Conservation (phyloP, 2,329 filamentous ascomycete genomes). For the Fusarium staphyleae region DNA sequence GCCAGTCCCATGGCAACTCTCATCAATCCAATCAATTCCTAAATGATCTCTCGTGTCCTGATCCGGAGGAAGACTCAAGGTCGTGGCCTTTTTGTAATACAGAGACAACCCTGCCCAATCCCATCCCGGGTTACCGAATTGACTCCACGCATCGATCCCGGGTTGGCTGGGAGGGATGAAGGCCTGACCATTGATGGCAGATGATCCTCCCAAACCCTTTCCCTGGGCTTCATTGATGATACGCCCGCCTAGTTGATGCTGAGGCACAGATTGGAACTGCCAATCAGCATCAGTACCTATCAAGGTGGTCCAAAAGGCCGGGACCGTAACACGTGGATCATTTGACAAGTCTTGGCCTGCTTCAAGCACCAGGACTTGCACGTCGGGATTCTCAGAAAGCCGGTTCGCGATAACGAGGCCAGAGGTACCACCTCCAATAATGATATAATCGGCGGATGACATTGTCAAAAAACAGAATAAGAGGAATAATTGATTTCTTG, state of each 20-base stretch:
- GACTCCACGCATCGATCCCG: neutral
- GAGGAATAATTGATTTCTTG: no score
- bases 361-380: conserved; percentile 1
- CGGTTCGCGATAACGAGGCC: neutral
- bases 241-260: neutral
- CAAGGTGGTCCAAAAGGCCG: neutral
- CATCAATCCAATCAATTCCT: neutral
- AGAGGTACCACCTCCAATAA: conserved; percentile 1
- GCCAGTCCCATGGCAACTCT: neutral
- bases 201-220: neutral
- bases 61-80: no score
- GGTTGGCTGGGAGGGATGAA: neutral
- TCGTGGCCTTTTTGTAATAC: neutral
- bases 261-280: neutral
- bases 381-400: neutral
- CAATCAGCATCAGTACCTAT: neutral
- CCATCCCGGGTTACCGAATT: conserved; percentile 1
- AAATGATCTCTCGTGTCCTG: neutral
- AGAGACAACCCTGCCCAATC: neutral
- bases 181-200: neutral
- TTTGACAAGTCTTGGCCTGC: neutral
- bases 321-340: neutral
- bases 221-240: neutral
- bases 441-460: no score
- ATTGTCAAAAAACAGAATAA: no score